Percentiles rank a stretch among this genome's conserved stretches.
These are phyloP conservation scores for Musa itinerans DNA, from an alignment of 176 grass and related monocot species.

Conservation along the genomic window DNA sequence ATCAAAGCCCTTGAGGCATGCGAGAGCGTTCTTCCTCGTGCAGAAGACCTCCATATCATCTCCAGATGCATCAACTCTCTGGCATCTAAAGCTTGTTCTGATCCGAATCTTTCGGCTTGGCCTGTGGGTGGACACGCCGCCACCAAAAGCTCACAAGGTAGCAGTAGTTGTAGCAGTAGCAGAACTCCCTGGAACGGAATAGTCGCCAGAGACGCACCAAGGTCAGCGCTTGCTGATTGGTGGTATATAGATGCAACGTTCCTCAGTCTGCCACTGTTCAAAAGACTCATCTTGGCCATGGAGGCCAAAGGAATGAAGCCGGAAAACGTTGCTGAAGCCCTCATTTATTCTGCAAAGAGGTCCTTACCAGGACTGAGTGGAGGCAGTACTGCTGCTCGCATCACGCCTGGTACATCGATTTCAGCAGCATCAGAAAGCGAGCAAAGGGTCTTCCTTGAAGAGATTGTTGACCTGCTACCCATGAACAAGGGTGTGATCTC, in stretches of 20 bases:
- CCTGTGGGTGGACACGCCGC: conserved; percentile 1
- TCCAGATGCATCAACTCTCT: conserved; percentile 71
- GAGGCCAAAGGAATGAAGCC: conserved; percentile 49
- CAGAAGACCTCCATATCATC: conserved; percentile 57
- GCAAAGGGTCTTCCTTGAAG: conserved; percentile 80
- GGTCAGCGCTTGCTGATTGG: conserved; percentile 41
- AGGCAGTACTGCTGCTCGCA: conserved; percentile 31
- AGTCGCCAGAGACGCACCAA: conserved; percentile 28
- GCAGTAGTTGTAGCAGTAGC: not conserved
- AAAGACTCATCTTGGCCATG: conserved; percentile 64
- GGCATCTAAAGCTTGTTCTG: conserved; percentile 33
- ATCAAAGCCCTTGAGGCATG: conserved; percentile 72
- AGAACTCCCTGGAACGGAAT: conserved; percentile 50
- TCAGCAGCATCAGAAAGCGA: conserved; percentile 47
- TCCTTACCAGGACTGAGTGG: conserved; percentile 45
- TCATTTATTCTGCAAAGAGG: conserved; percentile 64
- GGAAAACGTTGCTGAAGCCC: conserved; percentile 51
- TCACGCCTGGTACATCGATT: conserved; percentile 36
- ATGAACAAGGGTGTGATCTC: conserved; percentile 60
- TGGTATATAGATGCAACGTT: conserved; percentile 73
- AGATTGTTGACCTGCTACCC: conserved; percentile 77
- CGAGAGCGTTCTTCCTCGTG: conserved; percentile 48
- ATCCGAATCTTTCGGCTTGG: not conserved
- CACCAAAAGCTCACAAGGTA: conserved; percentile 15
- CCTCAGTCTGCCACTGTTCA: conserved; percentile 67